phyloP scores from a whole-genome alignment of 768 basidiomycete genomes.

The Hypsizygus marmoreus region DNA sequence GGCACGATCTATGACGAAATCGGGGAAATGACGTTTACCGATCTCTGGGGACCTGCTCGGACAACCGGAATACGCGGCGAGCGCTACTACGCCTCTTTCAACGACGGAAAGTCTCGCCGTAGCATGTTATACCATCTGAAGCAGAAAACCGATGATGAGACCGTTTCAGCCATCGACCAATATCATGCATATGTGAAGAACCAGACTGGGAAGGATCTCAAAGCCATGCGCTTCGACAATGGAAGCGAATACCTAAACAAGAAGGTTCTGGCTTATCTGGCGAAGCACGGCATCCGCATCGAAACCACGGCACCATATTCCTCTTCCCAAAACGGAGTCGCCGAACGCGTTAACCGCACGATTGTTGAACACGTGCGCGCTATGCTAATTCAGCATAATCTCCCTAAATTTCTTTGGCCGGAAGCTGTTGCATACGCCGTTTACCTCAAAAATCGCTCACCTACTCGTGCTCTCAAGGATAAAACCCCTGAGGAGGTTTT shows the following conservation, averaged over 20 bases:
- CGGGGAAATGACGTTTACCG: conserved; percentile 13
- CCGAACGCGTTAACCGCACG: conserved; percentile 28
- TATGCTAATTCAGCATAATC: conserved; percentile 16
- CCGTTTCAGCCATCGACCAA: conserved; percentile 7
- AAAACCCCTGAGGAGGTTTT: conserved; percentile 26
- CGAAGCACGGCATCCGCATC: conserved; percentile 17
- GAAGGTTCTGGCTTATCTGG: not conserved
- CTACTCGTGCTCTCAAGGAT: conserved; percentile 16
- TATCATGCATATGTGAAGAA: conserved; percentile 5
- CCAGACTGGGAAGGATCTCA: conserved; percentile 6
- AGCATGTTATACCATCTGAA: conserved; percentile 13
- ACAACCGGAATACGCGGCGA: conserved; percentile 20
- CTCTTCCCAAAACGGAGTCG: conserved; percentile 26
- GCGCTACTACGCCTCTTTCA: conserved; percentile 30
- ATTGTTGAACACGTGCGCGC: conserved; percentile 19
- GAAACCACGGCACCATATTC: conserved; percentile 22
- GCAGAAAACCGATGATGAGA: conserved; percentile 17
- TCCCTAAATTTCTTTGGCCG: conserved; percentile 26
- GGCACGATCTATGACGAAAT: conserved; percentile 11
- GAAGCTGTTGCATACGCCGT: conserved; percentile 20
- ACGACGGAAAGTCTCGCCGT: conserved; percentile 19
- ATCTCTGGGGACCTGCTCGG: conserved; percentile 34
- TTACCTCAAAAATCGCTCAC: conserved; percentile 23
- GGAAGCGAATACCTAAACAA: not conserved
- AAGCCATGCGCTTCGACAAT: conserved; percentile 2